These are phyloP conservation scores for Erodium trifolium DNA, from an alignment of 441 rosid species.

Conservation along the genomic window DNA sequence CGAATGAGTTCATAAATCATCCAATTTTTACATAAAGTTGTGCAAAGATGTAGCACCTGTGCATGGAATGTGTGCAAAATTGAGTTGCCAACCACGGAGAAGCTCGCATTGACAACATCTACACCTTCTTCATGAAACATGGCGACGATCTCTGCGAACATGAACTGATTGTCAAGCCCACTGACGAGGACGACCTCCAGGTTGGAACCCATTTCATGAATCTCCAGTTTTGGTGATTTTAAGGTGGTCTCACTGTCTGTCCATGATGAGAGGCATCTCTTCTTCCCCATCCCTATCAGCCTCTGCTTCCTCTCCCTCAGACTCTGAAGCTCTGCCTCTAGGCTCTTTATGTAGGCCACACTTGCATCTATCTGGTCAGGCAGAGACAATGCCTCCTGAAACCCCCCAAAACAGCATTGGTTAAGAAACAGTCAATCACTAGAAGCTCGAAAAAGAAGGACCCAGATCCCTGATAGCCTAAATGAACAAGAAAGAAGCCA, in stretches of 20 bases:
- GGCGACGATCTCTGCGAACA: constrained; percentile 9
- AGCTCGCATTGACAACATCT: constrained; percentile 16
- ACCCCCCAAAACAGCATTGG: background rate
- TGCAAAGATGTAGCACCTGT: background rate
- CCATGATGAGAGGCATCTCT: background rate
- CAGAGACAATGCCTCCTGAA: constrained; percentile 6
- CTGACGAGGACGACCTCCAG: constrained; percentile 9
- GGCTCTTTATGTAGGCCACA: constrained; percentile 1
- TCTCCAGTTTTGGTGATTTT: background rate
- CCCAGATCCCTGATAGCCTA: background rate
- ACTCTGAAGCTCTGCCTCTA: constrained; percentile 13
- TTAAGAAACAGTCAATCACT: background rate
- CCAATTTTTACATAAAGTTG: background rate
- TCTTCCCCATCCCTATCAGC: background rate
- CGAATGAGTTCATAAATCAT: background rate
- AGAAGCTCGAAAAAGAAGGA: background rate
- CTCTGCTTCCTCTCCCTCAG: constrained; percentile 11
- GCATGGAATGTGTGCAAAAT: constrained; percentile 14
- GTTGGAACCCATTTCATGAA: constrained; percentile 2
- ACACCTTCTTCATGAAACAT: constrained; percentile 21
- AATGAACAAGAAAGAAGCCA: background rate
- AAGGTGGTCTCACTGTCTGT: background rate
- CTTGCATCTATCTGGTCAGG: constrained; percentile 11
- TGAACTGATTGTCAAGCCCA: constrained; percentile 10
- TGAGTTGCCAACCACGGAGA: constrained; percentile 9